These are phyloP conservation scores for Paragyromitra xinjiangensis DNA, from an alignment of 495 filamentous ascomycete genomes.

Conservation along the genomic window DNA sequence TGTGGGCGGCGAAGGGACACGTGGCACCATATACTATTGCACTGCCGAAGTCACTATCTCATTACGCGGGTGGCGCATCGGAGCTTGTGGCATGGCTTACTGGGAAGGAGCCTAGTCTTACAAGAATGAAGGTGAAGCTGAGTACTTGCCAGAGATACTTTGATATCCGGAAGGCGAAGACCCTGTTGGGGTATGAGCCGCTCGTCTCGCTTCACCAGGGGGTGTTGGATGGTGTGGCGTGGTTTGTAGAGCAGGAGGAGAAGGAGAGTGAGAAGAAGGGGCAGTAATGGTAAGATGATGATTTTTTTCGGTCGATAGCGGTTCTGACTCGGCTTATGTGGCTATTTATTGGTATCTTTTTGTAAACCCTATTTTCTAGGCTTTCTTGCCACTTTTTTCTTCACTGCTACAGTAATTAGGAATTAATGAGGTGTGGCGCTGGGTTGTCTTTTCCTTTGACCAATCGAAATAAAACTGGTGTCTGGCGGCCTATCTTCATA, in stretches of 20 bases:
- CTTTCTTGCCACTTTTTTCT: constrained; percentile 2
- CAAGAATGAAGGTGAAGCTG: constrained; percentile 75
- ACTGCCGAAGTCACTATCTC: constrained; percentile 70
- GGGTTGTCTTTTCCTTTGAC: neutral
- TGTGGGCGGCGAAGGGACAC: constrained; percentile 79
- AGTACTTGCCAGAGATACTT: constrained; percentile 87
- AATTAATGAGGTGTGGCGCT: constrained; percentile 29
- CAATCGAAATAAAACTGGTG: constrained; percentile 8
- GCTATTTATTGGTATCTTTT: constrained; percentile 31
- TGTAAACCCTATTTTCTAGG: constrained; percentile 24
- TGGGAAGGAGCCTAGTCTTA: constrained; percentile 79
- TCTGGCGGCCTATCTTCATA: constrained; percentile 4
- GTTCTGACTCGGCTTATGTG: neutral
- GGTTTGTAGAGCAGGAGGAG: constrained; percentile 67
- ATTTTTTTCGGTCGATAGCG: neutral
- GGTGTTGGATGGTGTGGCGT: constrained; percentile 72
- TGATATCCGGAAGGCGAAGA: constrained; percentile 83
- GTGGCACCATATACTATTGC: constrained; percentile 69
- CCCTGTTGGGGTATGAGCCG: constrained; percentile 76
- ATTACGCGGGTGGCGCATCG: constrained; percentile 71
- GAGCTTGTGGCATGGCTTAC: constrained; percentile 74
- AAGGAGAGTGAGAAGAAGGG: constrained; percentile 58
- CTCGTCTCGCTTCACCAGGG: constrained; percentile 79
- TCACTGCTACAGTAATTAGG: constrained; percentile 22
- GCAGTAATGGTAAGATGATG: constrained; percentile 41